Evolutionary conservation across 768 basidiomycete species (phyloP).

Genomic region (Neoboletus magnificus): DNA sequence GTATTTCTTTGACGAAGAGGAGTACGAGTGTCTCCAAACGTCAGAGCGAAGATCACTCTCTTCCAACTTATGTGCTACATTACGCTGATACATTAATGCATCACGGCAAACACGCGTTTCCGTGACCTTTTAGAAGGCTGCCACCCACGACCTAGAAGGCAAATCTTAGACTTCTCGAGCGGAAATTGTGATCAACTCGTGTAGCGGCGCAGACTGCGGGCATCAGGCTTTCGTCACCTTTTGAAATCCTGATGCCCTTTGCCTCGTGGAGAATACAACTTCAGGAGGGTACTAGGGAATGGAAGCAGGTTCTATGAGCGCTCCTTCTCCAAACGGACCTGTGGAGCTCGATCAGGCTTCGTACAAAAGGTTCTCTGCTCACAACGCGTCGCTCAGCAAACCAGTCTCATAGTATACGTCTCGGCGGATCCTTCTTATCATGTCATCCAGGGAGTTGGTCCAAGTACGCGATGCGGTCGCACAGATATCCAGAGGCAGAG

Average conservation of each 20-base stretch:
- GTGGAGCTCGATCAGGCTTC: neutral
- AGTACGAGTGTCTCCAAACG: neutral
- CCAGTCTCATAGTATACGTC: neutral
- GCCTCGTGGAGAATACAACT: neutral
- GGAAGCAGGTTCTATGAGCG: neutral
- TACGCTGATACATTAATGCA: neutral
- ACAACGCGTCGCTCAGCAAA: neutral
- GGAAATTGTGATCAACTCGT: neutral
- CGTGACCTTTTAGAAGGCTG: neutral
- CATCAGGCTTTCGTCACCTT: neutral
- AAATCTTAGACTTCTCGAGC: neutral
- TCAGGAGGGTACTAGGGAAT: neutral
- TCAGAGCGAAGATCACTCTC: neutral
- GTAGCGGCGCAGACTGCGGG: neutral
- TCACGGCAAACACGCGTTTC: neutral
- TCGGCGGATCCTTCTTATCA: neutral
- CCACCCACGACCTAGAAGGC: too few relatives aligned
- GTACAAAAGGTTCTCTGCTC: neutral
- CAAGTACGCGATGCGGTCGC: constrained; percentile 17
- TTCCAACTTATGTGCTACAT: neutral
- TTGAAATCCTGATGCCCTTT: neutral
- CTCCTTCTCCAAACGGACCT: neutral
- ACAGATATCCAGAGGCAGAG: constrained; percentile 19
- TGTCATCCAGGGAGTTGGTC: constrained; percentile 13
- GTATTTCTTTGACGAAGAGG: neutral